These are phyloP conservation scores for Lignosus rhinocerotis DNA, from an alignment of 1,284 basidiomycete genomes.

Conservation along the genomic window DNA sequence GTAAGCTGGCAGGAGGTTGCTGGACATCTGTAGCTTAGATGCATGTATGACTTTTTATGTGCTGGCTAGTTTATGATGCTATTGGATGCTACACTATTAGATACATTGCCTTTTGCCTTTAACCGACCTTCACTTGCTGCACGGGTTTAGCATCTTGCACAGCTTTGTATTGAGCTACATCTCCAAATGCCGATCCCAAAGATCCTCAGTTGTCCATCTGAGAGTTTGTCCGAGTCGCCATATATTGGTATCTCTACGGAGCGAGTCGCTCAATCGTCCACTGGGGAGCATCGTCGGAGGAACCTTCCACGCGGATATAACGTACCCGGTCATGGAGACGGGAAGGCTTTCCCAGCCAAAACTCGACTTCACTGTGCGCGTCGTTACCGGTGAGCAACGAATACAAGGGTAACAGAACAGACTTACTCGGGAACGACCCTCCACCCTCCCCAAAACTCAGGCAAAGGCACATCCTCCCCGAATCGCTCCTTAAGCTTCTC, in stretches of 20 bases:
- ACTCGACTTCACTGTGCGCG: slow-evolving; percentile 71
- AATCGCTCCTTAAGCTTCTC: slow-evolving; percentile 65
- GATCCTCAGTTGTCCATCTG: not conserved
- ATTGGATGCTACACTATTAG: slow-evolving; percentile 4
- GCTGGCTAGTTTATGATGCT: slow-evolving; percentile 1
- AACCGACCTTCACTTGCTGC: not conserved
- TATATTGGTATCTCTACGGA: slow-evolving; percentile 43
- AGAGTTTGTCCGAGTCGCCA: not conserved
- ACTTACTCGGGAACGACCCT: slow-evolving; percentile 86
- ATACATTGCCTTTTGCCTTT: slow-evolving; percentile 9
- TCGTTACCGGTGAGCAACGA: not conserved
- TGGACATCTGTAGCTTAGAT: slow-evolving; percentile 15
- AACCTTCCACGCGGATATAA: slow-evolving; percentile 64
- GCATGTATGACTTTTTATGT: slow-evolving; percentile 11
- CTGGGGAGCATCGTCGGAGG: slow-evolving; percentile 47
- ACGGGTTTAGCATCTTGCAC: not conserved
- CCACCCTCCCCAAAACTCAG: slow-evolving; percentile 97
- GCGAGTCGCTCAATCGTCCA: slow-evolving; percentile 81
- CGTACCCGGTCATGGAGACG: slow-evolving; percentile 88
- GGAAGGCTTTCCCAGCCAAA: slow-evolving; percentile 91
- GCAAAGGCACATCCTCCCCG: slow-evolving; percentile 70
- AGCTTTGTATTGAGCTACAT: too few relatives aligned
- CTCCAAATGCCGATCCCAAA: too few relatives aligned
- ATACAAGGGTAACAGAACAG: not conserved
- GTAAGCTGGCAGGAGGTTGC: not conserved